Percentiles rank a stretch among this genome's conserved stretches.
These are phyloP conservation scores for Alternaria arbusti DNA, from an alignment of 2,329 filamentous ascomycete species.

Conservation along the genomic window DNA sequence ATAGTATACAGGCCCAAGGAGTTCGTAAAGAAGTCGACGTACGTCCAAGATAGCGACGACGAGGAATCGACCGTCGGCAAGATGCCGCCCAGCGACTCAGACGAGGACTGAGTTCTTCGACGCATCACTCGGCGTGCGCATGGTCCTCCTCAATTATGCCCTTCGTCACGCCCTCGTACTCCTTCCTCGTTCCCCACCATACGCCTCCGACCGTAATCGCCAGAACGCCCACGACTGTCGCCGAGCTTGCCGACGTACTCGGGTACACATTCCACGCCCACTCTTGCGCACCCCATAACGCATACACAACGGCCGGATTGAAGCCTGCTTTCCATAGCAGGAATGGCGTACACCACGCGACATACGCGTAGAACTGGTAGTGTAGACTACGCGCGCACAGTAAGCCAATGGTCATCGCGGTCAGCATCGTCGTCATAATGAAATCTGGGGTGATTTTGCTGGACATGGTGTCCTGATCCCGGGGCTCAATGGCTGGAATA, in stretches of 20 bases:
- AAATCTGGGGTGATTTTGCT: conserved; percentile 71
- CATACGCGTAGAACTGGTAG: conserved; percentile 94
- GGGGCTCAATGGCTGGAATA: conserved; percentile 48
- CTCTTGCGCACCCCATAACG: conserved; percentile 79
- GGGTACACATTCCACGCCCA: conserved; percentile 95
- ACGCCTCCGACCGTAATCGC: conserved; percentile 68
- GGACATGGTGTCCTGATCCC: conserved; percentile 63
- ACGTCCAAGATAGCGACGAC: conserved; percentile 70
- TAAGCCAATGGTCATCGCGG: conserved; percentile 78
- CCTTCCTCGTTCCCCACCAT: conserved; percentile 63
- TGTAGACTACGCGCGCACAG: conserved; percentile 87
- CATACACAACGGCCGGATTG: conserved; percentile 70
- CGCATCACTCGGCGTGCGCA: conserved; percentile 39
- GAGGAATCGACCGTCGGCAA: conserved; percentile 82
- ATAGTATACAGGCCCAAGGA: conserved; percentile 72
- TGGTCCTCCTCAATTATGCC: conserved; percentile 37
- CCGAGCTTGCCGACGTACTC: conserved; percentile 71
- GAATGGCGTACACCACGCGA: conserved; percentile 87
- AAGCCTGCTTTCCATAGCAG: conserved; percentile 80
- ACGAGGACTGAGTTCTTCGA: conserved; percentile 57
- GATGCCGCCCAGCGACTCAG: conserved; percentile 83
- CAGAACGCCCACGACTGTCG: conserved; percentile 73
- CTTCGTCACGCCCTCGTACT: conserved; percentile 48
- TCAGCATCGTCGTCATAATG: conserved; percentile 77
- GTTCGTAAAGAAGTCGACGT: conserved; percentile 69